phyloP scores from a whole-genome alignment of 257 asterid genomes.

The Oldenlandia corymbosa region DNA sequence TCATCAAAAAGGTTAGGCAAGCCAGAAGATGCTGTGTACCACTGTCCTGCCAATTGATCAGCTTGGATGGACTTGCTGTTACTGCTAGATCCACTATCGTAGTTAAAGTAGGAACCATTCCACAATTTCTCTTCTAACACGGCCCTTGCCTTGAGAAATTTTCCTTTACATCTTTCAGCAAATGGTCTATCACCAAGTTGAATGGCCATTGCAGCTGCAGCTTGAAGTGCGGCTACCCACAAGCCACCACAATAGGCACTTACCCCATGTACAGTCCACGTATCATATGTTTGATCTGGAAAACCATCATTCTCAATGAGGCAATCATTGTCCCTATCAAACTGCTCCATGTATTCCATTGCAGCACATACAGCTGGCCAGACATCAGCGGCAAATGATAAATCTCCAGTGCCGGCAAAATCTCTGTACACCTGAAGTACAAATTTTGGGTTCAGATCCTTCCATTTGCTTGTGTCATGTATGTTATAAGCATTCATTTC shows the following conservation, averaged over 20 bases:
- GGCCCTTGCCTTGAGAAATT: slow-evolving; percentile 58
- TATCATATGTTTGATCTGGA: slow-evolving; percentile 93
- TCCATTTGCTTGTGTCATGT: slow-evolving; percentile 95
- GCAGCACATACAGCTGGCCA: slow-evolving; percentile 98
- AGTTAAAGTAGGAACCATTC: slow-evolving; percentile 92
- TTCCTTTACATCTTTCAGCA: slow-evolving; percentile 65
- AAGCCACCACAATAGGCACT: slow-evolving; percentile 96
- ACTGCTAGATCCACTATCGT: slow-evolving; percentile 86
- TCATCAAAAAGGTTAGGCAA: slow-evolving; percentile 80
- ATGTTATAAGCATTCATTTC: slow-evolving; percentile 98
- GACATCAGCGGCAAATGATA: slow-evolving; percentile 75
- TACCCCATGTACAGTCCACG: slow-evolving; percentile 96
- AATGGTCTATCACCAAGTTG: slow-evolving; percentile 74
- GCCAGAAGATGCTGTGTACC: slow-evolving; percentile 95
- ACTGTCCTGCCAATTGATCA: slow-evolving; percentile 96
- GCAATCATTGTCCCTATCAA: slow-evolving; percentile 78
- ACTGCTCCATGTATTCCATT: slow-evolving; percentile 95
- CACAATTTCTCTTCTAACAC: slow-evolving; percentile 72
- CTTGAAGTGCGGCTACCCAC: slow-evolving; percentile 97
- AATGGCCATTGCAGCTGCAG: slow-evolving; percentile 86
- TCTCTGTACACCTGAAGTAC: slow-evolving; percentile 95
- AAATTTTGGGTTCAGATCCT: slow-evolving; percentile 88
- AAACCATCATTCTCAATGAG: slow-evolving; percentile 92
- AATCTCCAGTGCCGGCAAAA: slow-evolving; percentile 84
- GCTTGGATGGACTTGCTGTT: slow-evolving; percentile 94